Base-by-base conservation (phyloP, 208 protist genomes). In the Trypanosoma cruzi region DNA sequence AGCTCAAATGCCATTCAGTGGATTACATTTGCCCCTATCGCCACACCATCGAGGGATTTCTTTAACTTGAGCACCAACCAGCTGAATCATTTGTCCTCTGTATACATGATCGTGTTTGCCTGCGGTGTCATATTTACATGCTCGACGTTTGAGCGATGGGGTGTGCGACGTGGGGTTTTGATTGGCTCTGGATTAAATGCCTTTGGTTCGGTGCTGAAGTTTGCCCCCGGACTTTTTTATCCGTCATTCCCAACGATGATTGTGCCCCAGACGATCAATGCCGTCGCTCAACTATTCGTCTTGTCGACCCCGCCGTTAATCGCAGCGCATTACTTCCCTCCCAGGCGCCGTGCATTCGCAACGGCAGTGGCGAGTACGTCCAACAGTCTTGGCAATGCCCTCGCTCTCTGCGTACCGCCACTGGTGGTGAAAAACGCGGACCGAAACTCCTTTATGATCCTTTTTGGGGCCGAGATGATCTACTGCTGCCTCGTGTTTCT, bases 21-120 rank as follows among this genome's bases (percentile, higher is more conserved):
- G 84, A 81, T 92, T 50, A 85, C 75, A 26, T 92, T 84, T 70
- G 80, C 84, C 28, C 64, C 79, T 26, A 84, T 92, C 16, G 80
- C 83, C 28, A 75, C 75, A 14, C 46, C 64, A n/a, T 64, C 71
- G 2, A 22, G 64, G 6, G 68, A 73, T 14, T 88, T 85, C 57
- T 93, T 93, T 64, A 26, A 77, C 50, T 55, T 90, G 24, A 81
- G 74, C 29, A 89, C 84, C 1, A 79, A 74, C 36, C 34, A 93
- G 84, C 62, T 93, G 55, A 90, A 93, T 68, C 70, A 84, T 75
- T 72, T 93, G 40, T 90, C 84, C 13, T 84, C 81, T 29, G 78
- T 93, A n/a, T 93, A 90, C 71, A 93, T 93, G 87, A 89, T 93
- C 44, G 68, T 92, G 29, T 89, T 87, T 48, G 86, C 76, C 5